Evolutionary conservation across 176 grass and related monocot species (phyloP), one percentile per base, ranked within the genome.

Genomic region (Oryza rufipogon): DNA sequence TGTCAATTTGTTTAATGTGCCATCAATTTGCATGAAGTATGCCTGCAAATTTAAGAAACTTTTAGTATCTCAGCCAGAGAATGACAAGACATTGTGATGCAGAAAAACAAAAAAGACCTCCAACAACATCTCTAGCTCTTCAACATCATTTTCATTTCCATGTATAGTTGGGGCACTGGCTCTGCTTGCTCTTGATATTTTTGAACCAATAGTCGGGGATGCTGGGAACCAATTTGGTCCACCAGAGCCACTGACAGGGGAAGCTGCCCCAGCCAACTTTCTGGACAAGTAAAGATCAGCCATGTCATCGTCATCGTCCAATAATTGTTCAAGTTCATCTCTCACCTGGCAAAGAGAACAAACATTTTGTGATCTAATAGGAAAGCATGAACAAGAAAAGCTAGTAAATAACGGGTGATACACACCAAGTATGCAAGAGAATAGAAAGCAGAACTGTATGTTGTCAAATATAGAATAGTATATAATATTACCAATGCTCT

Each of bases 11-110:
- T 99, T 99, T 64, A 94, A 77, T 44, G 93, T 99, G 81, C 91
- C 97, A 94, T 99, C 97, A 75, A 99, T 94, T 92, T 99, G 97
- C 97, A 99, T 99, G 90, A 99, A 96, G 88, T 99, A 99, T 76
- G 93, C 97, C 97, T 99, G 90, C 78, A 92, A 66, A 88, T 45
- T 87, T 36, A 88, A 73, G 64, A 73, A 86, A 39, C 65, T 76
- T 80, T 89, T 51, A 85, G 52, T 80, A 76, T 4, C 3, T 58
- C 22, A 74, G 39, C 30, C 16, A 77, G 47, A 80, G 9, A 75
- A 32, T 20, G 64, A 19, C 4, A 76, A 23, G 17, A 33, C 23
- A 66, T 42, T 80, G 42, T 54, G 26, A 17, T 75, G 20, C 75
- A 74, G 41, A 16, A 42, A 54, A 42, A 85, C 28, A 79, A 78